Percentiles rank a stretch among this genome's conserved stretches.
Conservation (phyloP, 129 eudicot genomes). For the Escallonia rubra region DNA sequence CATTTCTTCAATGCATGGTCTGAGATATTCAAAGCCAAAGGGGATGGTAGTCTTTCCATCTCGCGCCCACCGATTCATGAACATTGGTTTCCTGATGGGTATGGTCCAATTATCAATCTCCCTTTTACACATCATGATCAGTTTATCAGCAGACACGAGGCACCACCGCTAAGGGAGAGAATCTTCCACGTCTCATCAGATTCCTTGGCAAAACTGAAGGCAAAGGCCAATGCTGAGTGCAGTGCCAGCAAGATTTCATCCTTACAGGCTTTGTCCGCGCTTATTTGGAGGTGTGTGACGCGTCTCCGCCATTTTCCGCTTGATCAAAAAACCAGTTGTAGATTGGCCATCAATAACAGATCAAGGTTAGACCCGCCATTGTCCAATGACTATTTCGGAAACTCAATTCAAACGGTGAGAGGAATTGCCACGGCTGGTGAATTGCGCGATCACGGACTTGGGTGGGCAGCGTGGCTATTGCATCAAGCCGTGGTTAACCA, state of each 20-base stretch:
- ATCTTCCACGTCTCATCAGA: slow-evolving; percentile 44
- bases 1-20: slow-evolving; percentile 51
- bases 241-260: slow-evolving; percentile 32
- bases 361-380: slow-evolving; percentile 45
- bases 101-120: slow-evolving; percentile 37
- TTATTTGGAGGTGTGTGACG: slow-evolving; percentile 47
- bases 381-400: slow-evolving; percentile 45
- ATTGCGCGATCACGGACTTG: slow-evolving; percentile 23
- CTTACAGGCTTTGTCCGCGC: slow-evolving; percentile 43
- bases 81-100: slow-evolving; percentile 50
- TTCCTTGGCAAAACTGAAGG: slow-evolving; percentile 38
- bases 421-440: slow-evolving; percentile 16
- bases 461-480: slow-evolving; percentile 51
- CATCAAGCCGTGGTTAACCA: slow-evolving; percentile 38
- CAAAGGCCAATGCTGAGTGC: slow-evolving; percentile 35
- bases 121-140: slow-evolving; percentile 42
- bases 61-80: slow-evolving; percentile 39
- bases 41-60: not conserved
- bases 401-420: slow-evolving; percentile 14
- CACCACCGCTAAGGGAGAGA: slow-evolving; percentile 36
- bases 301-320: slow-evolving; percentile 25
- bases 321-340: slow-evolving; percentile 28
- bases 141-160: slow-evolving; percentile 32
- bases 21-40: slow-evolving; percentile 22
- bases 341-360: slow-evolving; percentile 30